Conservation (phyloP, 805 yeast species). For the Priceomyces melissophilus region DNA sequence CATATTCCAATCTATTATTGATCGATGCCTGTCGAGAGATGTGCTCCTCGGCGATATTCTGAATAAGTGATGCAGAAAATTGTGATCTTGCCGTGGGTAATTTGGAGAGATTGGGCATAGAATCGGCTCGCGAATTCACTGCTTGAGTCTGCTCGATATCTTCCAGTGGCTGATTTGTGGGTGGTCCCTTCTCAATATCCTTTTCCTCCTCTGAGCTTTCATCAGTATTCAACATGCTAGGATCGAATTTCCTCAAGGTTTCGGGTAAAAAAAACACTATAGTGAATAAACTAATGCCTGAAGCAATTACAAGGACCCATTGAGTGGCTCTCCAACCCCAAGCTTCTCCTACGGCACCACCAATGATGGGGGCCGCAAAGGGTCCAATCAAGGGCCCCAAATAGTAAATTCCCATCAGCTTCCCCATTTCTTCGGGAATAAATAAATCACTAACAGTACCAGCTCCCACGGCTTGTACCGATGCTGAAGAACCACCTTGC, state of each 20-base stretch:
- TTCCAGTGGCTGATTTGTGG: too few relatives aligned
- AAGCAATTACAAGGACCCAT: slow-evolving; percentile 72
- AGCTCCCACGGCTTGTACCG: slow-evolving; percentile 87
- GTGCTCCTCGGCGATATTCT: slow-evolving; percentile 21
- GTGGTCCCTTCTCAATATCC: too few relatives aligned
- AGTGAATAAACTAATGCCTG: slow-evolving; percentile 49
- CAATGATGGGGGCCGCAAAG: slow-evolving; percentile 69
- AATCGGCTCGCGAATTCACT: too few relatives aligned
- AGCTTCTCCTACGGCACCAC: slow-evolving; percentile 65
- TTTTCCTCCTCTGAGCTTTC: too few relatives aligned
- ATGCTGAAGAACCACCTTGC: slow-evolving; percentile 78
- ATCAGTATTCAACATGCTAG: slow-evolving; percentile 29
- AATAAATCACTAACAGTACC: slow-evolving; percentile 80
- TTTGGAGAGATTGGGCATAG: slow-evolving; percentile 37
- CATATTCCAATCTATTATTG: slow-evolving; percentile 2
- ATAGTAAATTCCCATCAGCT: slow-evolving; percentile 76
- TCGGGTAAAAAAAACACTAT: slow-evolving; percentile 70
- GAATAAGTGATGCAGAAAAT: slow-evolving; percentile 25
- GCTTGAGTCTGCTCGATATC: too few relatives aligned
- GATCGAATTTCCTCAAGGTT: slow-evolving; percentile 65
- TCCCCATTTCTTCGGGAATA: slow-evolving; percentile 64
- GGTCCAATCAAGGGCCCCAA: slow-evolving; percentile 84
- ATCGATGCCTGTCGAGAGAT: slow-evolving; percentile 10
- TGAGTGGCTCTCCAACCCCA: slow-evolving; percentile 92
- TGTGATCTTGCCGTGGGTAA: slow-evolving; percentile 31